phyloP scores from a whole-genome alignment of 1,284 basidiomycete genomes.

The Cutaneotrichosporon daszewskae region DNA sequence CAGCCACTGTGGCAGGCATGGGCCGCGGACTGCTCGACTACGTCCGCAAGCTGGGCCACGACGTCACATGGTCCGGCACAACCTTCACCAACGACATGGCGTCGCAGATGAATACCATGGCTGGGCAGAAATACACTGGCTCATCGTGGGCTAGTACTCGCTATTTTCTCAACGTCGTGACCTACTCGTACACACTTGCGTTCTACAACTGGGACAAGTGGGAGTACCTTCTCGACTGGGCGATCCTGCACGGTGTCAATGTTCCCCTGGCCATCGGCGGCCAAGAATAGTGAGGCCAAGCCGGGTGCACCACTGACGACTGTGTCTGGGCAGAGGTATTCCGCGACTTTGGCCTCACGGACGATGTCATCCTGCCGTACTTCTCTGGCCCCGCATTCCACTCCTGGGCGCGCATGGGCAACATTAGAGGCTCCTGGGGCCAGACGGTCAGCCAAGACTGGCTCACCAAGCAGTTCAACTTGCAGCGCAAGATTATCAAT shows the following conservation, averaged over 20 bases:
- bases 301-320: background rate
- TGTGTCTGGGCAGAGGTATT: constrained; percentile 45
- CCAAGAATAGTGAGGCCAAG: constrained; percentile 39
- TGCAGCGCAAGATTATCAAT: constrained; percentile 47
- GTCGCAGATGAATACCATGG: too few species aligned
- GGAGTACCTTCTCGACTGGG: constrained; percentile 52
- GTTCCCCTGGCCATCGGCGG: constrained; percentile 51
- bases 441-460: constrained; percentile 45
- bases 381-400: constrained; percentile 51
- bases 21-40: constrained; percentile 13
- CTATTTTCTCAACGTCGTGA: constrained; percentile 47
- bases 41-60: constrained; percentile 11
- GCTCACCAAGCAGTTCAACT: constrained; percentile 48
- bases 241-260: constrained; percentile 51
- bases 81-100: constrained; percentile 6
- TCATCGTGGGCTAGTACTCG: constrained; percentile 30
- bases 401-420: constrained; percentile 51
- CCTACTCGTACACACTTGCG: constrained; percentile 50
- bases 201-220: constrained; percentile 51
- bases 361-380: constrained; percentile 45
- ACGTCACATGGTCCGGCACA: constrained; percentile 16
- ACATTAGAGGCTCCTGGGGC: constrained; percentile 50
- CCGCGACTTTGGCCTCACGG: constrained; percentile 47
- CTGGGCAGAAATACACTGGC: background rate
- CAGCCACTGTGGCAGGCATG: constrained; percentile 5